Conservation (phyloP, 805 yeast genomes). For the Ogataea methylovora region DNA sequence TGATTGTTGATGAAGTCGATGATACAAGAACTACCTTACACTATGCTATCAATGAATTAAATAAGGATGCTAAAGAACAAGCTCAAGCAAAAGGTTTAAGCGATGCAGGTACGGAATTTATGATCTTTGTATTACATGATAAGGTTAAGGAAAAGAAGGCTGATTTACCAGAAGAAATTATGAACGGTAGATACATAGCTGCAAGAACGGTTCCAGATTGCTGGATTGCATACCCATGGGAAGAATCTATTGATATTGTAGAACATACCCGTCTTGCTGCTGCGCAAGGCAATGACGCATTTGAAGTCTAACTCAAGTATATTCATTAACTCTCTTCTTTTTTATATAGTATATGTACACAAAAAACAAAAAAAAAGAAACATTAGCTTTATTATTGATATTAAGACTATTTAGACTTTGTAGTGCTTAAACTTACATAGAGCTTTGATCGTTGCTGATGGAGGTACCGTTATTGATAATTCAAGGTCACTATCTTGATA, state of each 20-base stretch:
- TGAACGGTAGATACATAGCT: slow-evolving; percentile 58
- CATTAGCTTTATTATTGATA: not conserved
- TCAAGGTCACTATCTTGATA: slow-evolving; percentile 23
- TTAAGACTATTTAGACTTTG: slow-evolving; percentile 6
- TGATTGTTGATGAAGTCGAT: slow-evolving; percentile 80
- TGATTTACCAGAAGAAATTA: slow-evolving; percentile 56
- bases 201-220: slow-evolving; percentile 70
- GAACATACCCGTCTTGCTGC: slow-evolving; percentile 64
- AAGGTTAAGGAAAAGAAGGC: slow-evolving; percentile 68
- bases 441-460: not conserved
- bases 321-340: not conserved
- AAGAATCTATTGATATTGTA: slow-evolving; percentile 69
- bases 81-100: slow-evolving; percentile 44
- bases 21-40: slow-evolving; percentile 82
- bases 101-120: slow-evolving; percentile 54
- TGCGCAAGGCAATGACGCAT: slow-evolving; percentile 61
- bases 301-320: slow-evolving; percentile 7
- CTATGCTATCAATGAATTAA: slow-evolving; percentile 67
- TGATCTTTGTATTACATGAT: slow-evolving; percentile 73
- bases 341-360: no score
- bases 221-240: slow-evolving; percentile 90
- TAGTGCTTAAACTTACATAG: slow-evolving; percentile 2
- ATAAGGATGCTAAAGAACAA: slow-evolving; percentile 62
- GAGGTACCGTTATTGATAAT: slow-evolving; percentile 5
- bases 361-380: no score